These are phyloP conservation scores for Acer saccharum DNA, from an alignment of 345 rosid genomes.

Conservation along the genomic window DNA sequence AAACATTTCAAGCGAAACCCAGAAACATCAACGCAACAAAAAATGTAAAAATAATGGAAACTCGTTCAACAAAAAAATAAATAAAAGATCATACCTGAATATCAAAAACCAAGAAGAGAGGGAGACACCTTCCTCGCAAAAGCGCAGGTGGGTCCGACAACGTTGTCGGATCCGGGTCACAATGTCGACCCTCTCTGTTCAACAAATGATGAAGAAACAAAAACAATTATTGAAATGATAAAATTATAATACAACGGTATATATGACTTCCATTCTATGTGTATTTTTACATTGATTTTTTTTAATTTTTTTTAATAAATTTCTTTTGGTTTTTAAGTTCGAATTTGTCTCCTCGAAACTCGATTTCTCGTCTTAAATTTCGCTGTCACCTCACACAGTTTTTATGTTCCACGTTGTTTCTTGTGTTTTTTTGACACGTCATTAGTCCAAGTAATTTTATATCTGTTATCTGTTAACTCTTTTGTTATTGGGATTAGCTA, in stretches of 20 bases:
- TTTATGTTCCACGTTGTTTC: neutral
- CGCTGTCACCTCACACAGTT: neutral
- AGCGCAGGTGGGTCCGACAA: neutral
- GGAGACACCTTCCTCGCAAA: neutral
- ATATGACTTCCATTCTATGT: neutral
- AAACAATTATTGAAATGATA: too few species aligned
- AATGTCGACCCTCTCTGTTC: neutral
- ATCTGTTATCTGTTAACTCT: neutral
- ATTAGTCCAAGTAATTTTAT: neutral
- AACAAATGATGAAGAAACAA: too few species aligned
- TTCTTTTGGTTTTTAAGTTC: neutral
- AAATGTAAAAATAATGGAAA: neutral
- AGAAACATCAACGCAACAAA: neutral
- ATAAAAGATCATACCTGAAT: neutral
- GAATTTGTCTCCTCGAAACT: neutral
- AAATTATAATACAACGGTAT: too few species aligned
- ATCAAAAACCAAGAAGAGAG: neutral
- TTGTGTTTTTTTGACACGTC: neutral
- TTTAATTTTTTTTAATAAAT: neutral
- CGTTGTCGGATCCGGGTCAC: conserved; percentile 3
- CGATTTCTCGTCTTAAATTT: conserved; percentile 5
- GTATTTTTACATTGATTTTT: neutral
- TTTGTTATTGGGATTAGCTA: too few species aligned
- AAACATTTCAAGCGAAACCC: neutral
- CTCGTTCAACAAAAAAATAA: too few species aligned